phyloP scores from a whole-genome alignment of 345 rosid species.

The Eucalyptus cloeziana region DNA sequence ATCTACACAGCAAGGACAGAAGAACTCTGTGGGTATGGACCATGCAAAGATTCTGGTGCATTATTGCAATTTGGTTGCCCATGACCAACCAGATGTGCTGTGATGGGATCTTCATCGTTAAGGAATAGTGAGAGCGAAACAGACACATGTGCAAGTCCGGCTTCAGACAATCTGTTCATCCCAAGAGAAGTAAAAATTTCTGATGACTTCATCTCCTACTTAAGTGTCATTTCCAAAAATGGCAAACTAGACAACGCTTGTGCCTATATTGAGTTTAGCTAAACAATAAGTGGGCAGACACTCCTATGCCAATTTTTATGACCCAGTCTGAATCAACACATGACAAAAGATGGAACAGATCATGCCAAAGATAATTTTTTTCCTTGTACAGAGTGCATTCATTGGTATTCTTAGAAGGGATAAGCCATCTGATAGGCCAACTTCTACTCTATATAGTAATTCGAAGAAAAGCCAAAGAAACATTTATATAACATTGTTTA shows the following conservation, averaged over 20 bases:
- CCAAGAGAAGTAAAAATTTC: neutral
- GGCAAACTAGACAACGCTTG: neutral
- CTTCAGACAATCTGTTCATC: neutral
- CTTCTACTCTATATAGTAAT: neutral
- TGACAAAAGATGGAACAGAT: neutral
- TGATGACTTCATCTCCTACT: neutral
- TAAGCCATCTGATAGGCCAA: neutral
- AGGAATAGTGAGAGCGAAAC: neutral
- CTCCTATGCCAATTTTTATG: neutral
- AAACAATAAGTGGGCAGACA: neutral
- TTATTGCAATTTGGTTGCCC: conserved; percentile 11
- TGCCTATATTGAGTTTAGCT: neutral
- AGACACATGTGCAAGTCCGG: neutral
- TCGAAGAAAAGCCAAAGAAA: neutral
- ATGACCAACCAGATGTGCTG: conserved; percentile 1
- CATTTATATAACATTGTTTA: neutral
- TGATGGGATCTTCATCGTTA: neutral
- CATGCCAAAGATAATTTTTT: neutral
- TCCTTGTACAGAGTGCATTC: neutral
- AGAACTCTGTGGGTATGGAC: neutral
- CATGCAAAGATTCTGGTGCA: conserved; percentile 7
- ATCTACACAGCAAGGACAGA: neutral
- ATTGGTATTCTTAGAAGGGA: neutral
- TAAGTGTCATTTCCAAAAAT: neutral
- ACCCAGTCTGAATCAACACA: neutral